Percentiles rank a stretch among this genome's conserved stretches.
These are phyloP conservation scores for Vitis cinerea DNA, from an alignment of 164 flowering plant species.

Conservation along the genomic window DNA sequence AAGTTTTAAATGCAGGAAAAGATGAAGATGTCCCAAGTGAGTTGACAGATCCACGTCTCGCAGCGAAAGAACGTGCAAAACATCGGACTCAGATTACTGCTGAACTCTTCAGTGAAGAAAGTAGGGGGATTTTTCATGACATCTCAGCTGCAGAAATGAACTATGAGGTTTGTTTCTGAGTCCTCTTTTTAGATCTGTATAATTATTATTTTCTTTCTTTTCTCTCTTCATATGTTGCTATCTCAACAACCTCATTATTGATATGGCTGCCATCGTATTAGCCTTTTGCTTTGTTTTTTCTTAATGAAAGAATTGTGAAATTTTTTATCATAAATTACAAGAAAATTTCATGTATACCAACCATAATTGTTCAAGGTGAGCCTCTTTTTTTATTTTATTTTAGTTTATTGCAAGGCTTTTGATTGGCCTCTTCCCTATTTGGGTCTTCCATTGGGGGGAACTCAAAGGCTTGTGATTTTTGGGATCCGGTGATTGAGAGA, in stretches of 20 bases:
- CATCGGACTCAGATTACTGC: constrained; percentile 46
- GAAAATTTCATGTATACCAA: too few relatives aligned
- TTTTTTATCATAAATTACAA: too few relatives aligned
- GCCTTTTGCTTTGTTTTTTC: neutral
- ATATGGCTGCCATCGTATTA: neutral
- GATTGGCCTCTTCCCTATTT: too few relatives aligned
- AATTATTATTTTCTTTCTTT: neutral
- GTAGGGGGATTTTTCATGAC: constrained; percentile 28
- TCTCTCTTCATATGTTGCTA: neutral
- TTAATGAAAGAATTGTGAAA: too few relatives aligned
- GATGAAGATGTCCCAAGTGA: constrained; percentile 21
- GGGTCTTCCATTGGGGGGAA: too few relatives aligned
- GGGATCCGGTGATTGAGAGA: too few relatives aligned
- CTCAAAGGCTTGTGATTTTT: too few relatives aligned
- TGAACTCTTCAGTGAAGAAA: constrained; percentile 48
- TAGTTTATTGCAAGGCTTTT: too few relatives aligned
- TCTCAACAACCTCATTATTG: constrained; percentile 10
- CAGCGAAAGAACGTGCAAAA: constrained; percentile 69
- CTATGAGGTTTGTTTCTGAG: constrained; percentile 51
- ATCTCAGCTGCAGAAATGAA: constrained; percentile 56
- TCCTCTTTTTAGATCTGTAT: neutral
- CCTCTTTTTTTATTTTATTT: too few relatives aligned
- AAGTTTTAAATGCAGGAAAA: constrained; percentile 7
- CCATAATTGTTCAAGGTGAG: too few relatives aligned
- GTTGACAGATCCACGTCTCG: constrained; percentile 42